Conservation (phyloP, 495 filamentous ascomycete species). For the Penicillium coprophilum region DNA sequence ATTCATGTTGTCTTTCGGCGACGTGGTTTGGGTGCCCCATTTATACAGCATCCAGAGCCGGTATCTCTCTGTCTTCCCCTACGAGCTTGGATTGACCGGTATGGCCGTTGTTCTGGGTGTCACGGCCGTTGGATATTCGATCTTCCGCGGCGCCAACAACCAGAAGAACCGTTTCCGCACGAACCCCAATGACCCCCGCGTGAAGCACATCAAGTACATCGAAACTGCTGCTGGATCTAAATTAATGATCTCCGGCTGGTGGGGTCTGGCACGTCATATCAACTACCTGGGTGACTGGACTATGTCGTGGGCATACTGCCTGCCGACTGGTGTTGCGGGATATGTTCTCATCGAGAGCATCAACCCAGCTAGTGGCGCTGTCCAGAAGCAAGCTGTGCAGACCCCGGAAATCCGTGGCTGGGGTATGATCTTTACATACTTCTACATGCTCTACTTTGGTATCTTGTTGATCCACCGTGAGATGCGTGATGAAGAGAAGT, state of each 20-base stretch:
- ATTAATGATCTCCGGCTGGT: slow-evolving; percentile 88
- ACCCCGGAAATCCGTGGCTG: slow-evolving; percentile 69
- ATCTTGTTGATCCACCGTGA: slow-evolving; percentile 89
- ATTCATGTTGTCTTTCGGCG: slow-evolving; percentile 94
- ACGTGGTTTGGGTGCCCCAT: slow-evolving; percentile 92
- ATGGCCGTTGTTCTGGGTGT: slow-evolving; percentile 62
- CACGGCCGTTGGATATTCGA: slow-evolving; percentile 70
- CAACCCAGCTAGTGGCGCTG: slow-evolving; percentile 50
- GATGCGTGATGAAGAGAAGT: slow-evolving; percentile 89
- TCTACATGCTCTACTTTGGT: slow-evolving; percentile 92
- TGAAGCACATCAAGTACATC: slow-evolving; percentile 82
- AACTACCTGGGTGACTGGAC: slow-evolving; percentile 99
- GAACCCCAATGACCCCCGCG: slow-evolving; percentile 76
- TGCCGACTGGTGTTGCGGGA: slow-evolving; percentile 86
- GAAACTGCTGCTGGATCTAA: slow-evolving; percentile 79
- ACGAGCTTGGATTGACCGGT: slow-evolving; percentile 67
- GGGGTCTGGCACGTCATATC: slow-evolving; percentile 89
- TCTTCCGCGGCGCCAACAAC: slow-evolving; percentile 89
- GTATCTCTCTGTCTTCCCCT: slow-evolving; percentile 84
- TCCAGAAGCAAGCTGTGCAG: slow-evolving; percentile 60
- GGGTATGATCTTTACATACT: slow-evolving; percentile 90
- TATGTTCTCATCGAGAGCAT: slow-evolving; percentile 58
- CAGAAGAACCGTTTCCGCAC: slow-evolving; percentile 94
- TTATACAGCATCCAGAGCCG: slow-evolving; percentile 80
- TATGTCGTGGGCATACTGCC: slow-evolving; percentile 86